Percentiles rank a stretch among this genome's conserved stretches.
phyloP scores from a whole-genome alignment of 371 early-diverging fungal species.

The Apophysomyces elegans region DNA sequence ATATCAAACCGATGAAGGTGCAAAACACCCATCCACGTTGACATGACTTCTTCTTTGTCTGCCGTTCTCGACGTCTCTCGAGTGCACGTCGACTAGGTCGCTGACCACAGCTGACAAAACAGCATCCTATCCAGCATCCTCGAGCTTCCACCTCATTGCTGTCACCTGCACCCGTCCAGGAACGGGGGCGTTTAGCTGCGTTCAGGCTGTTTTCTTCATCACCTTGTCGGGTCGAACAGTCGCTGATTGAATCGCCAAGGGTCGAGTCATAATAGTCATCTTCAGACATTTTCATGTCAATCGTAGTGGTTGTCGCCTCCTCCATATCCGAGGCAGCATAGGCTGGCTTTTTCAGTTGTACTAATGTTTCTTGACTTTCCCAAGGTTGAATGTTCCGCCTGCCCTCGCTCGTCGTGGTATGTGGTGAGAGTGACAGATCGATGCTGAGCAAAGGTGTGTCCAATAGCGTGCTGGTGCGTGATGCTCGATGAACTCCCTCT shows the following conservation, averaged over 20 bases:
- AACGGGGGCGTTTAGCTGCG: slow-evolving; percentile 15
- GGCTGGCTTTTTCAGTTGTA: slow-evolving; percentile 16
- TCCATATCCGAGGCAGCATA: slow-evolving; percentile 21
- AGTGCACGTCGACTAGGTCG: slow-evolving; percentile 17
- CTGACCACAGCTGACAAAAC: slow-evolving; percentile 38
- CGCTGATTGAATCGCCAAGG: slow-evolving; percentile 13
- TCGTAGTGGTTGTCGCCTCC: slow-evolving; percentile 22
- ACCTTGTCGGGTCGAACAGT: slow-evolving; percentile 18
- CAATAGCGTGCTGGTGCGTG: slow-evolving; percentile 12
- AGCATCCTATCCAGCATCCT: slow-evolving; percentile 49
- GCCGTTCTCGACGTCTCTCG: slow-evolving; percentile 6
- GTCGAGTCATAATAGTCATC: slow-evolving; percentile 10
- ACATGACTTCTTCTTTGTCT: slow-evolving; percentile 6
- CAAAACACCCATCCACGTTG: slow-evolving; percentile 42
- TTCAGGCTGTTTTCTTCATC: slow-evolving; percentile 10
- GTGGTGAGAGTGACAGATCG: slow-evolving; percentile 21
- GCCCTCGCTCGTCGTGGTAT: slow-evolving; percentile 14
- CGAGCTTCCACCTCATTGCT: slow-evolving; percentile 8
- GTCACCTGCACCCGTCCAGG: neutral
- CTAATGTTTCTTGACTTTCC: slow-evolving; percentile 53
- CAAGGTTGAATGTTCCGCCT: slow-evolving; percentile 30
- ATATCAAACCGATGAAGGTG: slow-evolving; percentile 34
- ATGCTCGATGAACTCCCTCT: slow-evolving; percentile 7
- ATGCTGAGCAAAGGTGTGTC: slow-evolving; percentile 17
- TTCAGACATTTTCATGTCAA: slow-evolving; percentile 8